phyloP scores from a whole-genome alignment of 345 rosid species.

The Populus deltoides region DNA sequence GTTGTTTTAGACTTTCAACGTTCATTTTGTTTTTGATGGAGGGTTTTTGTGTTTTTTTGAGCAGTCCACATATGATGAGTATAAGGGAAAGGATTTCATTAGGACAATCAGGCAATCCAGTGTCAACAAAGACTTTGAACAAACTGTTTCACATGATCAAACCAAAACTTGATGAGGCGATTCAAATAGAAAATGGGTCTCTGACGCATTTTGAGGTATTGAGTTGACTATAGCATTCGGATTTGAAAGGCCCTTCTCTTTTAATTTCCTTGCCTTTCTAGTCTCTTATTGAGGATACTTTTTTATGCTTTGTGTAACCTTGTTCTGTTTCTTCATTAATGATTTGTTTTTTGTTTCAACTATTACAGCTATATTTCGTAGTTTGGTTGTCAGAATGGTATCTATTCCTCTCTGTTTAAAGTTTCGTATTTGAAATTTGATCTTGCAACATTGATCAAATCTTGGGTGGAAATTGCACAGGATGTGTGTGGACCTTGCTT shows the following conservation, averaged over 20 bases:
- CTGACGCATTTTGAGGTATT: slow-evolving; percentile 94
- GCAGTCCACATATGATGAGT: slow-evolving; percentile 77
- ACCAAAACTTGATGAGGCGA: slow-evolving; percentile 54
- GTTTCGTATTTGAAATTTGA: neutral
- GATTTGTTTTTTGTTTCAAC: neutral
- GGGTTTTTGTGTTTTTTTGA: neutral
- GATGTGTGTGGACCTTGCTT: neutral
- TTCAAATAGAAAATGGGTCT: slow-evolving; percentile 52
- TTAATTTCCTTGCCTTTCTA: too few relatives aligned
- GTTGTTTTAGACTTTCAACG: neutral
- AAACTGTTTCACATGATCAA: slow-evolving; percentile 52
- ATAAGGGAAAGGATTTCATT: slow-evolving; percentile 75
- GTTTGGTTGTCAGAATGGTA: neutral
- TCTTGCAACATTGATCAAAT: neutral
- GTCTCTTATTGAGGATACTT: too few relatives aligned
- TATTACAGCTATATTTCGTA: neutral
- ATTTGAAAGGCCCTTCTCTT: too few relatives aligned
- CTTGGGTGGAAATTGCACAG: neutral
- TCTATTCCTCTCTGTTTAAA: neutral
- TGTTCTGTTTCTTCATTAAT: too few relatives aligned
- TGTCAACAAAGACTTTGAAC: slow-evolving; percentile 54
- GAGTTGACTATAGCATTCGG: neutral
- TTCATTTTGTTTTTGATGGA: neutral
- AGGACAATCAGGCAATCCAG: slow-evolving; percentile 55
- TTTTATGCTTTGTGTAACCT: too few relatives aligned